Percentiles rank a stretch among this genome's conserved stretches.
phyloP scores from a whole-genome alignment of 495 filamentous ascomycete species.

The Parathielavia hyrcaniae region DNA sequence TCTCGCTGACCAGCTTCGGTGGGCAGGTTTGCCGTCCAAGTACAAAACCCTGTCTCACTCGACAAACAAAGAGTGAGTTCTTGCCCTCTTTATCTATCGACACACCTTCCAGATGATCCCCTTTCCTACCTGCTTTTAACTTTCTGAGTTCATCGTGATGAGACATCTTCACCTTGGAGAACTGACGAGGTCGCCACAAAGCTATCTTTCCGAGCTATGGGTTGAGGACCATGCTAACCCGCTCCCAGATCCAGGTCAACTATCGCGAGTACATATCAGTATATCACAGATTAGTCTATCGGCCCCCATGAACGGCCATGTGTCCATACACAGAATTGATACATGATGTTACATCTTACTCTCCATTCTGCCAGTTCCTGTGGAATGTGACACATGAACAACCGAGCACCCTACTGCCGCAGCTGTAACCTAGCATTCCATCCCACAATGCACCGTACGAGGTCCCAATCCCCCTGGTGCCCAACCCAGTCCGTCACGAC shows the following conservation, averaged over 20 bases:
- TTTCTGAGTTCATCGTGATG: conserved; percentile 65
- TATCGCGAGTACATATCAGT: background rate
- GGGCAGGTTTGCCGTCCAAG: conserved; percentile 31
- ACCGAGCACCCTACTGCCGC: conserved; percentile 24
- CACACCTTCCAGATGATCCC: conserved; percentile 60
- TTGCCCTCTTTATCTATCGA: conserved; percentile 16
- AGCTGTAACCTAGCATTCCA: conserved; percentile 77
- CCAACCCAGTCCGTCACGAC: conserved; percentile 95
- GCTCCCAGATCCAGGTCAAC: conserved; percentile 6
- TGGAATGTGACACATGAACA: conserved; percentile 2
- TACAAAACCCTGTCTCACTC: conserved; percentile 11
- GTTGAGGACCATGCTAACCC: conserved; percentile 22
- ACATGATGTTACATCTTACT: conserved; percentile 2
- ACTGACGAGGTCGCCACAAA: conserved; percentile 53
- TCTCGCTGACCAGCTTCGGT: conserved; percentile 25
- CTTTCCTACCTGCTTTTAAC: conserved; percentile 61
- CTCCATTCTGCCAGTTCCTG: background rate
- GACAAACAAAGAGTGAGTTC: conserved; percentile 18
- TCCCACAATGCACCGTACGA: conserved; percentile 80
- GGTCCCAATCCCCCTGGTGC: conserved; percentile 83
- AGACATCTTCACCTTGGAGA: conserved; percentile 91
- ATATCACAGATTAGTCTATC: background rate
- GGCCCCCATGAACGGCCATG: background rate
- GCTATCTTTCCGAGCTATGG: background rate
- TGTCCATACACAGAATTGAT: conserved; percentile 4